Conservation (phyloP, 2,329 filamentous ascomycete genomes). For the Pestalotiopsis sp. region DNA sequence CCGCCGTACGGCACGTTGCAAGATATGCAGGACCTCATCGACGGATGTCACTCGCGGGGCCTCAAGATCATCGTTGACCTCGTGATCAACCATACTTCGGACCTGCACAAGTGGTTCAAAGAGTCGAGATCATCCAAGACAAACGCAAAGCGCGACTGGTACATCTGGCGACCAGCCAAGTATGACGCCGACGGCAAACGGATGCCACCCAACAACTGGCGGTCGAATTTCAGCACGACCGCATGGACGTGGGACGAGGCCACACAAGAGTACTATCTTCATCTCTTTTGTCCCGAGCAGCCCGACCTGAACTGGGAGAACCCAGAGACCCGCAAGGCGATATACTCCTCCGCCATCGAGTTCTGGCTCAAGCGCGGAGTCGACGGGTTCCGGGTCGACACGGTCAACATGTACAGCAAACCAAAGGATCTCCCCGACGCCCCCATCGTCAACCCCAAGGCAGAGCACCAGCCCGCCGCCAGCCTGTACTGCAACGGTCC, state of each 20-base stretch:
- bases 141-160: conserved; percentile 58
- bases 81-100: conserved; percentile 33
- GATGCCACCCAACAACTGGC: conserved; percentile 48
- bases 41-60: conserved; percentile 9
- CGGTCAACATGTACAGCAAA: conserved; percentile 71
- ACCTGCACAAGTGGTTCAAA: conserved; percentile 58
- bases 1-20: conserved; percentile 11
- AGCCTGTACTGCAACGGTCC: conserved; percentile 57
- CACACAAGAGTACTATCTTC: conserved; percentile 61
- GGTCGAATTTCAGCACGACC: conserved; percentile 43
- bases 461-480: conserved; percentile 37
- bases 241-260: conserved; percentile 53
- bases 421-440: conserved; percentile 58
- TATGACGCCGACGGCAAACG: conserved; percentile 37
- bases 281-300: conserved; percentile 71
- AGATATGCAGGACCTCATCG: conserved; percentile 15
- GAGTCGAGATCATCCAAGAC: conserved; percentile 53
- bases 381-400: conserved; percentile 69
- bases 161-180: conserved; percentile 54
- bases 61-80: conserved; percentile 26
- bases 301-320: conserved; percentile 83
- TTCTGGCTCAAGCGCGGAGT: conserved; percentile 76
- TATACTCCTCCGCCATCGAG: conserved; percentile 68
- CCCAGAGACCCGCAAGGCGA: conserved; percentile 62
- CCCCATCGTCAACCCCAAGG: conserved; percentile 36